Evolutionary conservation across 345 rosid species (phyloP).

Genomic region (Hypericum perforatum): DNA sequence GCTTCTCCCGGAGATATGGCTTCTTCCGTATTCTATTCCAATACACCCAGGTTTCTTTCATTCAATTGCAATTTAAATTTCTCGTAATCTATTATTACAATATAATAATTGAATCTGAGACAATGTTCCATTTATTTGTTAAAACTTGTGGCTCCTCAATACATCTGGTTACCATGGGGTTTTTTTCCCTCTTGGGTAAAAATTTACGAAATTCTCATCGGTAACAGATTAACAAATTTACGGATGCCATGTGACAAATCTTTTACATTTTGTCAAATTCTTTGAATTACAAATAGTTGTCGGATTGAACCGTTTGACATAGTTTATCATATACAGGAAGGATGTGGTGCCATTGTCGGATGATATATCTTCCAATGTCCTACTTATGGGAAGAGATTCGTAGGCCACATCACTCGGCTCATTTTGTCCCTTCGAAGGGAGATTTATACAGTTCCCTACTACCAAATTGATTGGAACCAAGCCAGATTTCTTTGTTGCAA

Average conservation of each 20-base stretch:
- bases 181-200: no score
- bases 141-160: no score
- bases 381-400: constrained; percentile 56
- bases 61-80: no score
- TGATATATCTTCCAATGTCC: constrained; percentile 54
- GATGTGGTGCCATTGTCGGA: constrained; percentile 39
- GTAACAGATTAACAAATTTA: not conserved
- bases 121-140: no score
- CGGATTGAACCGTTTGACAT: not conserved
- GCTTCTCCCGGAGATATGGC: constrained; percentile 56
- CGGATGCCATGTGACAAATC: not conserved
- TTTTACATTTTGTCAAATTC: not conserved
- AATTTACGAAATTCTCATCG: no score
- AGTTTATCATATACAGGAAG: constrained; percentile 24
- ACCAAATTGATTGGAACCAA: constrained; percentile 39
- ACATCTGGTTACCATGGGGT: no score
- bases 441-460: constrained; percentile 38
- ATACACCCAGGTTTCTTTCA: constrained; percentile 40
- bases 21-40: constrained; percentile 46
- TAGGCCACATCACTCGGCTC: constrained; percentile 30
- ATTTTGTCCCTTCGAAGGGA: constrained; percentile 44
- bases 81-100: no score
- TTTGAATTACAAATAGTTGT: not conserved
- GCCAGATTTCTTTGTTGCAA: constrained; percentile 37
- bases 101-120: no score